A percentile compares a stretch with the other conserved stretches of the same genome.
phyloP scores from a whole-genome alignment of 331 rosid species.

The Quercus tomentella region DNA sequence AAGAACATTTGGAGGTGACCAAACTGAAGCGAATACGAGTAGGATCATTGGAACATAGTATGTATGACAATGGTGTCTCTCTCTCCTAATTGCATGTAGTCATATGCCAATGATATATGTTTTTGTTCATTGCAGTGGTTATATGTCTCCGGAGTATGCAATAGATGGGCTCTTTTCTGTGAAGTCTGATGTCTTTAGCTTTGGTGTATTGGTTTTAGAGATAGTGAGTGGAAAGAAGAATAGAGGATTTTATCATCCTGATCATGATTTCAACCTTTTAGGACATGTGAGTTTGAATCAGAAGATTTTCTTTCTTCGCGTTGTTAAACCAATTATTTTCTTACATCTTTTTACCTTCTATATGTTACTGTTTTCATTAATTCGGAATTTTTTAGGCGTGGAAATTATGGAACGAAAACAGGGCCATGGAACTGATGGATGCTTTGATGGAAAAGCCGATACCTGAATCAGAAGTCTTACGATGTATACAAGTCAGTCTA shows the following conservation, averaged over 20 bases:
- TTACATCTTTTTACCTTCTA: not conserved
- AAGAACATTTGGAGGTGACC: conserved; percentile 29
- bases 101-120: conserved; percentile 2
- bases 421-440: conserved; percentile 40
- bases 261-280: conserved; percentile 49
- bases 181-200: conserved; percentile 58
- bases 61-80: not conserved
- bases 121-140: conserved; percentile 36
- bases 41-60: conserved; percentile 40
- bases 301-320: not conserved
- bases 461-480: not conserved
- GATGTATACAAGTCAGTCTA: conserved; percentile 44
- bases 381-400: conserved; percentile 31
- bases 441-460: conserved; percentile 22
- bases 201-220: conserved; percentile 53
- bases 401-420: conserved; percentile 44
- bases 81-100: not conserved
- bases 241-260: conserved; percentile 52
- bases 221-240: conserved; percentile 56
- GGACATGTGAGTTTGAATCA: conserved; percentile 47
- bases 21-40: conserved; percentile 28
- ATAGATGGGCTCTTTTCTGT: conserved; percentile 48
- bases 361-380: not conserved
- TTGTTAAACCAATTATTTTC: not conserved
- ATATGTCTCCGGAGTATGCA: conserved; percentile 58